A percentile compares a stretch with the other conserved stretches of the same genome.
Conservation (phyloP, 371 early-diverging fungal species). For the Mortierella sp. region DNA sequence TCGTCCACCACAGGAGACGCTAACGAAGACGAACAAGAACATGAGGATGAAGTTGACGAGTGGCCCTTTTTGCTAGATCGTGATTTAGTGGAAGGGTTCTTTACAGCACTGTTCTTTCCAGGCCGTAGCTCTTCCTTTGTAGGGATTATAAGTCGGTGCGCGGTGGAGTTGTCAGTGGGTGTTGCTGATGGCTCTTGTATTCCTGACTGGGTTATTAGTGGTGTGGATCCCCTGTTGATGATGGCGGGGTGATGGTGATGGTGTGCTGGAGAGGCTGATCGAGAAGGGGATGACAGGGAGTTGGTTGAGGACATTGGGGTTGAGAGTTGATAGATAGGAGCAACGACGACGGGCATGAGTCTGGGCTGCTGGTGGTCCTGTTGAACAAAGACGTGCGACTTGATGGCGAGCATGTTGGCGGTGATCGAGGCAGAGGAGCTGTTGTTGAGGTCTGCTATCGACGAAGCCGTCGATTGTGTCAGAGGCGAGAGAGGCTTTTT, state of each 20-base stretch:
- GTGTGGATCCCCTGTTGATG: not conserved
- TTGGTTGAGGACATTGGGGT: constrained; percentile 29
- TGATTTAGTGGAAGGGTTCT: not conserved
- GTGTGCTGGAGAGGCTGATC: constrained; percentile 7
- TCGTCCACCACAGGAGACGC: constrained; percentile 18
- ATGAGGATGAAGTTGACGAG: not conserved
- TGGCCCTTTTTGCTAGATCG: not conserved
- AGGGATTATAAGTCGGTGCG: not conserved
- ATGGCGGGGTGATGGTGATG: not conserved
- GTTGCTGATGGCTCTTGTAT: not conserved
- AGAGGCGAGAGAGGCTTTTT: constrained; percentile 6
- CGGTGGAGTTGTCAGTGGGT: not conserved
- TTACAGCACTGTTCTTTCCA: not conserved
- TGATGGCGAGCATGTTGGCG: constrained; percentile 33
- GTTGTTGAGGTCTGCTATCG: constrained; percentile 31
- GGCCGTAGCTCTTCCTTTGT: not conserved
- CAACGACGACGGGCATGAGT: not conserved
- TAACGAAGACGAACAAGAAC: constrained; percentile 23
- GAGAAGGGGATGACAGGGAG: constrained; percentile 12
- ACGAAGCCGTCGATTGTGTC: constrained; percentile 19
- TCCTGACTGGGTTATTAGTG: not conserved
- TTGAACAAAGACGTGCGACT: constrained; percentile 16
- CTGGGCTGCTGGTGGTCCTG: constrained; percentile 27
- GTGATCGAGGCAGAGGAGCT: constrained; percentile 38
- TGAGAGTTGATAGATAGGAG: constrained; percentile 17